These are phyloP conservation scores for Onygenales sp. DNA, from an alignment of 2,329 filamentous ascomycete genomes.

Conservation along the genomic window DNA sequence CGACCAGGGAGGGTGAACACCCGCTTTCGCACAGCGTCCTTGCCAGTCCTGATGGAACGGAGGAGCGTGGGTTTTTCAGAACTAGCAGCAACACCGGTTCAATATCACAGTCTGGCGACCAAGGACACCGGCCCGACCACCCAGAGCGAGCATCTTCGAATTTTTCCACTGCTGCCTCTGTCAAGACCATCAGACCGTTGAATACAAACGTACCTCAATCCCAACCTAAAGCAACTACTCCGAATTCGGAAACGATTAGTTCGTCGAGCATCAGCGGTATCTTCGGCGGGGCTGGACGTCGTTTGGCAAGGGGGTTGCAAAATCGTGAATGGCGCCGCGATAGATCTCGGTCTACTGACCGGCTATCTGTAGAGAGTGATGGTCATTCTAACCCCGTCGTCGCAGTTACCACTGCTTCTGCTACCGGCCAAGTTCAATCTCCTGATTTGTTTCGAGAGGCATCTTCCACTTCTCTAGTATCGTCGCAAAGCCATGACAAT, in stretches of 20 bases:
- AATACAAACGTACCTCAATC: constrained; percentile 16
- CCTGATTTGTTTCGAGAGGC: constrained; percentile 27
- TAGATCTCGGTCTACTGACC: constrained; percentile 25
- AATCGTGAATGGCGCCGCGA: constrained; percentile 29
- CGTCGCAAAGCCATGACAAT: constrained; percentile 5
- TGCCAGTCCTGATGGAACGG: constrained; percentile 52
- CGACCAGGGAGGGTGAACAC: constrained; percentile 51
- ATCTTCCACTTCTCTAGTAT: constrained; percentile 1
- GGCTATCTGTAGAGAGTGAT: constrained; percentile 25
- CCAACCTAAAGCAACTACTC: constrained; percentile 18
- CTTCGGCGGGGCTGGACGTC: constrained; percentile 31
- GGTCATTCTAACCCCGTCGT: constrained; percentile 33
- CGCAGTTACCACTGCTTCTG: constrained; percentile 35
- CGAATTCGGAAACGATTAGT: constrained; percentile 21
- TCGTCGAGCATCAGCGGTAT: constrained; percentile 28
- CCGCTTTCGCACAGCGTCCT: constrained; percentile 66
- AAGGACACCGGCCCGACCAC: constrained; percentile 26
- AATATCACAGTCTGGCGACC: constrained; percentile 6
- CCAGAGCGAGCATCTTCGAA: constrained; percentile 33
- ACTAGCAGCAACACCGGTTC: constrained; percentile 8
- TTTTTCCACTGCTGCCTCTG: constrained; percentile 38
- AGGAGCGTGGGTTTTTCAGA: constrained; percentile 30
- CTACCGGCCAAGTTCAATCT: constrained; percentile 32
- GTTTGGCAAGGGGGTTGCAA: constrained; percentile 24
- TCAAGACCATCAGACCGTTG: constrained; percentile 34